Evolutionary conservation across 805 yeast genomes (phyloP), one percentile per base, ranked within the genome.

Genomic region (Wickerhamomyces mucosus): DNA sequence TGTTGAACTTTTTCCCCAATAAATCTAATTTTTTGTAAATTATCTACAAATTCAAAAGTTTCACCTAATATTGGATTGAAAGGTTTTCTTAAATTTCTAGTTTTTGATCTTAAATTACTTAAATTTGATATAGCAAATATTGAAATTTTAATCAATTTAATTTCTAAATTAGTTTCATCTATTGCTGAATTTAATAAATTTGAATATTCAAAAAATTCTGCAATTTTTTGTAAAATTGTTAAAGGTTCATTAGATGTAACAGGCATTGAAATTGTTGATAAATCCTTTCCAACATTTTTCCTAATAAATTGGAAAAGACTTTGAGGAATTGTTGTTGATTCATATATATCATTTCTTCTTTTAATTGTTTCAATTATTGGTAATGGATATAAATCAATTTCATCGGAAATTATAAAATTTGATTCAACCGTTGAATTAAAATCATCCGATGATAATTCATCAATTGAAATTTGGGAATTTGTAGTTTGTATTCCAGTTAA

Each of bases 31-130:
- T 88, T 88, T 31, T 69, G 56, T 46, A 84, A 95, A 39, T 85
- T 95, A 25, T 95, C 68, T 2, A 85, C 92, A 26, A 84, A 62
- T 55, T 92, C 98, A 54, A 57, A 92, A 0, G 96, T 88, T 53
- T 92, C 98, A 15, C 97, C 96, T 14, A 92, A 60, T 31, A 92
- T 63, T 8, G 98, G 97, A 51, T 86, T 92, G 58, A 92, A 92
- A 1, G 98, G 97, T 50, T 92, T 92, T 41, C 98, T 68, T 24
- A 71, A 53, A 32, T 78, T 75, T 44, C 98, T 68, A 29, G 75
- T 77, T 45, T 82, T 86, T 21, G 72, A 71, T 36, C 96, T 63
- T 45, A 74, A 67, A 9, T 80, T 64, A 0, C 96, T 75, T 7
- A 88, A 53, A 35, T 69, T 71, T 17, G 88, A 75, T 4, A 83